Percentiles rank a stretch among this genome's conserved stretches.
Evolutionary conservation across 1,284 basidiomycete genomes (phyloP).

Genomic region (Earliella scabrosa): DNA sequence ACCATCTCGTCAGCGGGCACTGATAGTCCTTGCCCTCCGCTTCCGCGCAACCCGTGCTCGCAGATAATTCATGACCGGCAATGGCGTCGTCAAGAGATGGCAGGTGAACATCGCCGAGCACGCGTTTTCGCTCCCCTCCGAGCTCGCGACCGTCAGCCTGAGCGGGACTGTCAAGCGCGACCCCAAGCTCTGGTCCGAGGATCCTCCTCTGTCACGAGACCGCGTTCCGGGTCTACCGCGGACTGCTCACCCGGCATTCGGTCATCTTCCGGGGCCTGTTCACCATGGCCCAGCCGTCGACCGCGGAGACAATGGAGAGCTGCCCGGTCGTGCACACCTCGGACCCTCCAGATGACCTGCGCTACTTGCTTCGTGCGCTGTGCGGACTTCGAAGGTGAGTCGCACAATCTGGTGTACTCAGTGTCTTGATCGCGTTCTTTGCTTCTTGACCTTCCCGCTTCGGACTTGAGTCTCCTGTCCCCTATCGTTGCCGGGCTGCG

Average conservation of each 20-base stretch:
- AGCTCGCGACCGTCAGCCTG: conserved; percentile 21
- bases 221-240: conserved; percentile 30
- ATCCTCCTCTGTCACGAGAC: conserved; percentile 28
- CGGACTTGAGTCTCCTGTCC: background rate
- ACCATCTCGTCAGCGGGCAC: background rate
- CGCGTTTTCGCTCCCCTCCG: conserved; percentile 16
- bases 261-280: conserved; percentile 33
- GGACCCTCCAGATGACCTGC: conserved; percentile 24
- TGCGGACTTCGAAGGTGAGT: conserved; percentile 25
- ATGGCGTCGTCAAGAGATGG: conserved; percentile 26
- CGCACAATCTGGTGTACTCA: background rate
- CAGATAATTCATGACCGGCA: conserved; percentile 22
- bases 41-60: conserved; percentile 10
- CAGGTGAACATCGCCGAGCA: conserved; percentile 24
- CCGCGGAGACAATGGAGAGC: conserved; percentile 24
- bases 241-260: conserved; percentile 29
- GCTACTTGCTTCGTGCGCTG: conserved; percentile 22
- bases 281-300: conserved; percentile 23
- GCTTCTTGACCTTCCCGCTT: background rate
- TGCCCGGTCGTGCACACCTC: conserved; percentile 28
- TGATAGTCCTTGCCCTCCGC: conserved; percentile 6
- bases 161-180: conserved; percentile 25
- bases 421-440: background rate
- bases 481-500: too few relatives aligned
- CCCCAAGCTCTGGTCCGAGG: conserved; percentile 30